A percentile compares a stretch with the other conserved stretches of the same genome.
phyloP scores from a whole-genome alignment of 2,329 filamentous ascomycete species.

The Trichoderma gracile region DNA sequence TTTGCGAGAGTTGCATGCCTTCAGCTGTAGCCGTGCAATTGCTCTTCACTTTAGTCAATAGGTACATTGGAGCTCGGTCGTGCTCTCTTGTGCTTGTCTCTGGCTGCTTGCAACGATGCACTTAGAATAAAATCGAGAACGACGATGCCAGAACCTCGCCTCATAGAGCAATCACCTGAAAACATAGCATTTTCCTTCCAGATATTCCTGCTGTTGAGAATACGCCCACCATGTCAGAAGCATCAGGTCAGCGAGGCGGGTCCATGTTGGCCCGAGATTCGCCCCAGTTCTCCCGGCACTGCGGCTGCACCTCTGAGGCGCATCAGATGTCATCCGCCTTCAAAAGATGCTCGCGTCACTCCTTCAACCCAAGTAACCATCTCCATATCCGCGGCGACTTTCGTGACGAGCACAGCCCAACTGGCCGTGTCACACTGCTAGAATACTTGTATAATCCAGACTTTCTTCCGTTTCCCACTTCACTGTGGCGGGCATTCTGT shows the following conservation, averaged over 20 bases:
- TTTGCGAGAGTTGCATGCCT: no score
- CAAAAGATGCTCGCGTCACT: slow-evolving; percentile 11
- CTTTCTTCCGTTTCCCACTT: slow-evolving; percentile 25
- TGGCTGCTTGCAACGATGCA: neutral
- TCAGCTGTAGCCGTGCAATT: no score
- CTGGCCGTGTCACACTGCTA: slow-evolving; percentile 14
- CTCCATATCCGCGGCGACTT: neutral
- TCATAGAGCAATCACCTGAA: neutral
- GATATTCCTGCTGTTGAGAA: neutral
- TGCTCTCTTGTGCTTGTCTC: slow-evolving; percentile 7
- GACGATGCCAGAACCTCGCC: no score
- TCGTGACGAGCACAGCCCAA: slow-evolving; percentile 17
- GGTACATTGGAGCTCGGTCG: neutral
- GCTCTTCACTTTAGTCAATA: no score
- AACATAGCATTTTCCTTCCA: neutral
- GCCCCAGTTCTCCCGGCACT: slow-evolving; percentile 22
- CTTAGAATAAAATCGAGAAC: no score
- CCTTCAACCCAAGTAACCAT: neutral
- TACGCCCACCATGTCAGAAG: neutral
- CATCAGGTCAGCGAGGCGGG: neutral
- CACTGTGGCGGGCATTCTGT: slow-evolving; percentile 53
- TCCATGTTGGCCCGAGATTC: slow-evolving; percentile 17
- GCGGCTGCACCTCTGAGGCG: neutral
- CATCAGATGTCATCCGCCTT: slow-evolving; percentile 12
- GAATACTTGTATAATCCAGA: neutral